Evolutionary conservation across 2,329 filamentous ascomycete genomes (phyloP).

Genomic region (Zelopaecilomyces penicillatus): DNA sequence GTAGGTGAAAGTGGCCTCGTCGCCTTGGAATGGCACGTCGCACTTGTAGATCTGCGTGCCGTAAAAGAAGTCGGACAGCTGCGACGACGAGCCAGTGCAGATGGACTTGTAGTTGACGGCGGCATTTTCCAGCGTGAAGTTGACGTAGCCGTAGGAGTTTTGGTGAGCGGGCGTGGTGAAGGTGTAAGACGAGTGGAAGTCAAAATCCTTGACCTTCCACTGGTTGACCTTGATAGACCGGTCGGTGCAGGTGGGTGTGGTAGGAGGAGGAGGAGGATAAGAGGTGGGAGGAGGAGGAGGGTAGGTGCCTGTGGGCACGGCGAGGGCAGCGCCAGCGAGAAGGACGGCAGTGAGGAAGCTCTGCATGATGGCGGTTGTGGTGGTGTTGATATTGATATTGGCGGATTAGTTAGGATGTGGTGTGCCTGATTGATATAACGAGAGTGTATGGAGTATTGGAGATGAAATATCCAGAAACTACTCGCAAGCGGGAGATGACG

Average conservation of each 20-base stretch:
- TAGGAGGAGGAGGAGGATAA: background rate
- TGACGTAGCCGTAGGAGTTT: conserved; percentile 37
- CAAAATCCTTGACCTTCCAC: conserved; percentile 37
- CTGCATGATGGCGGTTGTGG: conserved; percentile 12
- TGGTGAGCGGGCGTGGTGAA: conserved; percentile 46
- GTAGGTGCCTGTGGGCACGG: conserved; percentile 12
- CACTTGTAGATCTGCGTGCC: conserved; percentile 38
- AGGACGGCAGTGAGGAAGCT: conserved; percentile 14
- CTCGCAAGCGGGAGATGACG: no score
- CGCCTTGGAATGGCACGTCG: conserved; percentile 18
- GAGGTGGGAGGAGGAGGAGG: conserved; percentile 1
- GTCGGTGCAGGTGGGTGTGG: conserved; percentile 12
- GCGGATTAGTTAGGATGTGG: background rate
- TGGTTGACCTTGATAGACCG: conserved; percentile 12
- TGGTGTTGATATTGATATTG: background rate
- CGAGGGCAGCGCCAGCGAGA: conserved; percentile 17
- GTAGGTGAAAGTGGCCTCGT: conserved; percentile 34
- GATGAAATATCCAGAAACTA: no score
- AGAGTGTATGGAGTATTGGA: no score
- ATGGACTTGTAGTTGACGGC: conserved; percentile 27
- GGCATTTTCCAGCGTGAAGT: conserved; percentile 42
- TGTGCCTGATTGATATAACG: no score
- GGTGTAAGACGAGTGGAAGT: conserved; percentile 39
- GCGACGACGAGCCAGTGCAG: conserved; percentile 34
- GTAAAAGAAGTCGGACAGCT: conserved; percentile 42